phyloP scores from a whole-genome alignment of 768 basidiomycete species.

The Phaeotremella skinneri region DNA sequence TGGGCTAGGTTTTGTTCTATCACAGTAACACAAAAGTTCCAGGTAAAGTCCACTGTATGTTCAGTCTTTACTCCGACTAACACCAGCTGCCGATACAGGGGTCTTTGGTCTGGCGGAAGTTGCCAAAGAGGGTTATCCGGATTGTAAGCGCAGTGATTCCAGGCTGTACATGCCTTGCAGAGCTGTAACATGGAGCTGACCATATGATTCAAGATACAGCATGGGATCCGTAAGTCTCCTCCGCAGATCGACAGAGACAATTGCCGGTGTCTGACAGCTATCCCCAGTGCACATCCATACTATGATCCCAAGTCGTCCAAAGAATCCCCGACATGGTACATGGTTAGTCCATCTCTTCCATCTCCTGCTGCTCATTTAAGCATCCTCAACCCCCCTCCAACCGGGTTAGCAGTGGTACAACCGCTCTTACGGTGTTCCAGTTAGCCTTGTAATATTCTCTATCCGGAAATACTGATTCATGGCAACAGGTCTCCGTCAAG shows the following conservation, averaged over 20 bases:
- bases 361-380: no score
- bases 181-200: neutral
- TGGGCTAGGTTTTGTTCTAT: conserved; percentile 46
- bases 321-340: conserved; percentile 81
- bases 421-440: no score
- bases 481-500: conserved; percentile 50
- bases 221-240: conserved; percentile 71
- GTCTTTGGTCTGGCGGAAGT: conserved; percentile 58
- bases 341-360: conserved; percentile 64
- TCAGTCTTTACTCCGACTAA: neutral
- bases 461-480: no score
- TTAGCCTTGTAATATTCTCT: no score
- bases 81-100: conserved; percentile 10
- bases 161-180: neutral
- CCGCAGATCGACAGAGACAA: conserved; percentile 7
- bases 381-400: no score
- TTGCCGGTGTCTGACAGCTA: neutral
- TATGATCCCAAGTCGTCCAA: conserved; percentile 64
- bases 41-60: conserved; percentile 11
- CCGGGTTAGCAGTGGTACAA: no score
- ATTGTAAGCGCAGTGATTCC: no score
- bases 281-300: conserved; percentile 62
- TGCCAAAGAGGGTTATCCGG: conserved; percentile 80
- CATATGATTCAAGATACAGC: conserved; percentile 65
- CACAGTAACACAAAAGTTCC: conserved; percentile 49